Evolutionary conservation across 202 grass and related monocot species (phyloP).

Genomic region (Panicum hallii): DNA sequence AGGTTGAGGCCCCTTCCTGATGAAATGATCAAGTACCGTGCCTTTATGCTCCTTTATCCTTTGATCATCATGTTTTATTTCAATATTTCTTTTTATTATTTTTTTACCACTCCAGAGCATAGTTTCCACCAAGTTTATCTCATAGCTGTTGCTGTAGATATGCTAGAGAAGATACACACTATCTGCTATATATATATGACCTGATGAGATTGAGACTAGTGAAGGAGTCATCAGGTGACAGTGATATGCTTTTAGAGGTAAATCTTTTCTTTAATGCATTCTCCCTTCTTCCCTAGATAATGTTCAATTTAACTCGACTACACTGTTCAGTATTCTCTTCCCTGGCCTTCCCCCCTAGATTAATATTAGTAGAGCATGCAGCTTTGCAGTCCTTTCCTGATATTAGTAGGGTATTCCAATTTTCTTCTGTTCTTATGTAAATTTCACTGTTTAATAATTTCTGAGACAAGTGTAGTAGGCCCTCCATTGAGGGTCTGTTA

Average conservation of each 20-base stretch:
- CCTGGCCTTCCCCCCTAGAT: neutral
- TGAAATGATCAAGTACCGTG: conserved; percentile 93
- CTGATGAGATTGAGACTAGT: conserved; percentile 74
- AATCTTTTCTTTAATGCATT: conserved; percentile 34
- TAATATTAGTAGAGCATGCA: neutral
- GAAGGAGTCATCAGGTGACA: conserved; percentile 64
- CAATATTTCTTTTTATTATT: conserved; percentile 22
- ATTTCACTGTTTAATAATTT: conserved; percentile 15
- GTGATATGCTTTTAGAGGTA: conserved; percentile 89
- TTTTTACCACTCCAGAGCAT: neutral
- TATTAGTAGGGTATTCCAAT: conserved; percentile 5
- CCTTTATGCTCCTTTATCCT: conserved; percentile 38
- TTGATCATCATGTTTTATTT: conserved; percentile 18
- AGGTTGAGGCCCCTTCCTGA: conserved; percentile 87
- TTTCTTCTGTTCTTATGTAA: neutral
- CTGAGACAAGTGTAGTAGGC: neutral
- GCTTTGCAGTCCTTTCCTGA: neutral
- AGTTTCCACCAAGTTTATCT: conserved; percentile 40
- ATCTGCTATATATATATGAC: conserved; percentile 94
- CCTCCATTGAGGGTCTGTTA: neutral
- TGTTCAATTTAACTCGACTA: conserved; percentile 2
- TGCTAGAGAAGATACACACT: conserved; percentile 99
- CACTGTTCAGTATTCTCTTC: conserved; percentile 28
- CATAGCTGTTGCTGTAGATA: conserved; percentile 60
- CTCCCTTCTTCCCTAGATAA: neutral